Conservation (phyloP, 2,329 filamentous ascomycete species). For the Aspergillus tanneri region DNA sequence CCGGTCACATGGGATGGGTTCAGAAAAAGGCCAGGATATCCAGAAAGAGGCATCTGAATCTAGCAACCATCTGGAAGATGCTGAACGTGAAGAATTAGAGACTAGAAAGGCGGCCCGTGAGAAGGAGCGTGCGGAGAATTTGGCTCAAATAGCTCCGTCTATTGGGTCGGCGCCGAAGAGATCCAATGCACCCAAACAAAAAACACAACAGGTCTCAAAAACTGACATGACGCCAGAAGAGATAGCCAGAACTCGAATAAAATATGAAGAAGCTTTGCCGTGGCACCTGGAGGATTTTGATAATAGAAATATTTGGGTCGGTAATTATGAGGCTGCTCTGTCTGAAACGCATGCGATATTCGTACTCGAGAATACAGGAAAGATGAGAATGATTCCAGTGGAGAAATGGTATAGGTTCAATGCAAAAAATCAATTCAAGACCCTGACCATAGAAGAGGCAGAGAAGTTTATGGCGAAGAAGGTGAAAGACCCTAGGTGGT, state of each 20-base stretch:
- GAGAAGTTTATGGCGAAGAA: constrained; percentile 81
- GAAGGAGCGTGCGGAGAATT: constrained; percentile 78
- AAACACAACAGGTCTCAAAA: constrained; percentile 80
- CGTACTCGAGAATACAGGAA: constrained; percentile 66
- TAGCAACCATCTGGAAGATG: constrained; percentile 62
- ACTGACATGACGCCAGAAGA: constrained; percentile 74
- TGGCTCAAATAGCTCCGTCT: constrained; percentile 89
- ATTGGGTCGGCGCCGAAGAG: constrained; percentile 68
- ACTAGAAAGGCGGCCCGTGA: constrained; percentile 72
- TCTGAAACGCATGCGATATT: constrained; percentile 79
- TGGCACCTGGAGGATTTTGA: constrained; percentile 98
- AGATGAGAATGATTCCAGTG: constrained; percentile 82
- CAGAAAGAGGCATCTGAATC: constrained; percentile 38
- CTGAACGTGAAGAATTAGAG: constrained; percentile 60
- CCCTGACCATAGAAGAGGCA: constrained; percentile 77
- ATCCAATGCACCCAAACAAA: constrained; percentile 67
- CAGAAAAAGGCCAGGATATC: constrained; percentile 40
- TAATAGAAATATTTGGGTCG: constrained; percentile 90
- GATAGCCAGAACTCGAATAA: constrained; percentile 61
- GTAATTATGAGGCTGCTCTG: constrained; percentile 83
- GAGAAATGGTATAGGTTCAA: constrained; percentile 86
- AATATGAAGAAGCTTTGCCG: constrained; percentile 92
- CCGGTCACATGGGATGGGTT: constrained; percentile 54
- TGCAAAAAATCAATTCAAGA: constrained; percentile 62
- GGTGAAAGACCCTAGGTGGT: constrained; percentile 74